Conservation (phyloP, 2,329 filamentous ascomycete genomes). For the Sclerotinia glacialis region DNA sequence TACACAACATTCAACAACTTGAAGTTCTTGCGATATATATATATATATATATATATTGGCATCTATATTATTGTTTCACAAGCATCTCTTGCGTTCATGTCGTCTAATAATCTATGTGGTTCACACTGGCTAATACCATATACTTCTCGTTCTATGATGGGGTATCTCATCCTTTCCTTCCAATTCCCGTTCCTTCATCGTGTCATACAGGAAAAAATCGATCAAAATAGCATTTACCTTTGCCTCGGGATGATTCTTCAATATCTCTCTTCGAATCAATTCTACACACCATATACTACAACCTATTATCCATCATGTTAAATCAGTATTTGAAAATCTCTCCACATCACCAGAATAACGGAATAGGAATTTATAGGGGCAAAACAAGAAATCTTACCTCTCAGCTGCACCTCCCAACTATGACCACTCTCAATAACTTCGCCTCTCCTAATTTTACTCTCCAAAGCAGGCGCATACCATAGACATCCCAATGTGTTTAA, state of each 20-base stretch:
- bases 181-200: slow-evolving; percentile 79
- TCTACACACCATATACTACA: slow-evolving; percentile 98
- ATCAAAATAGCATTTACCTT: slow-evolving; percentile 85
- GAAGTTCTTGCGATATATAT: background rate
- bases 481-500: slow-evolving; percentile 79
- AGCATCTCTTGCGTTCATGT: background rate
- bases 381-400: slow-evolving; percentile 52
- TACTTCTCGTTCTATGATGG: slow-evolving; percentile 87
- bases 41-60: background rate
- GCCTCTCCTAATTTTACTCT: slow-evolving; percentile 63
- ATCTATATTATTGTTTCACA: background rate
- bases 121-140: slow-evolving; percentile 71
- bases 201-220: slow-evolving; percentile 96
- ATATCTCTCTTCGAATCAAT: slow-evolving; percentile 77
- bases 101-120: background rate
- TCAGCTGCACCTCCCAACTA: slow-evolving; percentile 80
- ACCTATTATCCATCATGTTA: slow-evolving; percentile 46
- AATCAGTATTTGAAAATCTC: background rate
- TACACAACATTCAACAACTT: background rate
- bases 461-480: slow-evolving; percentile 77
- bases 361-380: slow-evolving; percentile 5
- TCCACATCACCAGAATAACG: background rate
- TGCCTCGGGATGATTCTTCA: slow-evolving; percentile 66
- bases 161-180: slow-evolving; percentile 61
- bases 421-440: slow-evolving; percentile 68